phyloP scores from a whole-genome alignment of 495 filamentous ascomycete species.

The Xylaria grammica region DNA sequence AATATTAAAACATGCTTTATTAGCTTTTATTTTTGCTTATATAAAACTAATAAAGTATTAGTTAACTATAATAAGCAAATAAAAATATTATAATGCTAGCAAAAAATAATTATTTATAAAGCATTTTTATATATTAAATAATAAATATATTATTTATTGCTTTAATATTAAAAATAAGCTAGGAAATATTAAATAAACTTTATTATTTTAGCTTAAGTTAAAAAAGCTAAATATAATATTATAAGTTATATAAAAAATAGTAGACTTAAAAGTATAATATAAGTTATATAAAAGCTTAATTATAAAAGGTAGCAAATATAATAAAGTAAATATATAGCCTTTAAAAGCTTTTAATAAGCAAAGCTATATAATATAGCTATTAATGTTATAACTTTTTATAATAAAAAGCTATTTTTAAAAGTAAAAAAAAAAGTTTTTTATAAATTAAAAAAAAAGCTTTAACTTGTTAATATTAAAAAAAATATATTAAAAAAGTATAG shows the following conservation, averaged over 20 bases:
- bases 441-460: neutral
- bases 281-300: neutral
- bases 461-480: neutral
- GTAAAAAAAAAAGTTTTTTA: neutral
- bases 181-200: neutral
- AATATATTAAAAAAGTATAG: neutral
- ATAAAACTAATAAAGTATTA: neutral
- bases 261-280: neutral
- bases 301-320: neutral
- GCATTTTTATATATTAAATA: neutral
- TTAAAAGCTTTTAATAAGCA: neutral
- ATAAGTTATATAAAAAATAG: constrained; percentile 1
- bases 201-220: neutral
- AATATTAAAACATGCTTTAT: neutral
- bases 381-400: constrained; percentile 5
- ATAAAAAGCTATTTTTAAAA: neutral
- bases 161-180: neutral
- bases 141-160: neutral
- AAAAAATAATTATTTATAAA: constrained; percentile 1
- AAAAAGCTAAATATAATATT: neutral
- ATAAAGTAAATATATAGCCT: neutral
- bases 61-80: neutral
- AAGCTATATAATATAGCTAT: neutral
- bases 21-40: neutral
- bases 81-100: neutral